Conservation (phyloP, 495 filamentous ascomycete genomes). For the Copromyces sp. region DNA sequence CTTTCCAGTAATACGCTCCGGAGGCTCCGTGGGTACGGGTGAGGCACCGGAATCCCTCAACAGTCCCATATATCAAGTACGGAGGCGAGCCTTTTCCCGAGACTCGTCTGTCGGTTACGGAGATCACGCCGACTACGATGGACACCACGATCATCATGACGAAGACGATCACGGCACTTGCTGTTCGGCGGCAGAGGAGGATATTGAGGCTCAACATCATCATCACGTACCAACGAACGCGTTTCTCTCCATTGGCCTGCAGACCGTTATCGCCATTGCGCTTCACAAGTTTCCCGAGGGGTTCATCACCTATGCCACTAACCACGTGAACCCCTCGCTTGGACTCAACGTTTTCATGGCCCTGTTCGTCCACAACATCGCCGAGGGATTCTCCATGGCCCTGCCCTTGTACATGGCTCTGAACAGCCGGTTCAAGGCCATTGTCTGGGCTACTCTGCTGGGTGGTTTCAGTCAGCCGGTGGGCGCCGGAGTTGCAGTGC, state of each 20-base stretch:
- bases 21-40: neutral
- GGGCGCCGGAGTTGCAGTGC: constrained; percentile 71
- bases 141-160: constrained; percentile 10
- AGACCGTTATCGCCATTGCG: constrained; percentile 89
- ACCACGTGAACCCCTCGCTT: constrained; percentile 81
- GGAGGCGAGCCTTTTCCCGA: neutral
- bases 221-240: constrained; percentile 96
- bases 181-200: constrained; percentile 20
- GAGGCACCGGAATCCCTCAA: neutral
- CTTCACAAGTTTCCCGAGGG: constrained; percentile 96
- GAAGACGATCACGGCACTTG: constrained; percentile 21
- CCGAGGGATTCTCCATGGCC: constrained; percentile 91
- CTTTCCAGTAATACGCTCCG: constrained; percentile 4
- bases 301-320: constrained; percentile 97
- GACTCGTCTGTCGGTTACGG: neutral
- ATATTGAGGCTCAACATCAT: constrained; percentile 56
- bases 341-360: constrained; percentile 90
- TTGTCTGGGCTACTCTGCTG: constrained; percentile 72
- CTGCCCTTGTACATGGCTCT: constrained; percentile 85
- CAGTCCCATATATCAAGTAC: neutral
- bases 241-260: constrained; percentile 84
- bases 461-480: constrained; percentile 81
- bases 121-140: neutral
- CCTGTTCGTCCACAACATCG: constrained; percentile 94
- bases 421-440: constrained; percentile 61